Conservation (phyloP, 177 flowering plant species). For the Vitis hybrid region DNA sequence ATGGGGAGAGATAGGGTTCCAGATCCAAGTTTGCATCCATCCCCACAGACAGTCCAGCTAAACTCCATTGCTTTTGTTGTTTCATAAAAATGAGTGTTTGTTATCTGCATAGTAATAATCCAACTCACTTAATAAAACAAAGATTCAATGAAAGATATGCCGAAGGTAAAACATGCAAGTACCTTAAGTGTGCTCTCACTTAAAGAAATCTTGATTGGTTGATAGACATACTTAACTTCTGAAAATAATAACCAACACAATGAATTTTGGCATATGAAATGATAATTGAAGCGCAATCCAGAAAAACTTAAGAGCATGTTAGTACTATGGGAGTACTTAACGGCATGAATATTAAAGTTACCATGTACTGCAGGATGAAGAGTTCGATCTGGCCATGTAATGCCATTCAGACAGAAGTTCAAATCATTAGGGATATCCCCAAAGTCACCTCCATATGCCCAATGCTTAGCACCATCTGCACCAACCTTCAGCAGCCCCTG, state of each 20-base stretch:
- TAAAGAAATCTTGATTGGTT: conserved; percentile 75
- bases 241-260: conserved; percentile 29
- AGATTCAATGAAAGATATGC: neutral
- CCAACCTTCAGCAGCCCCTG: conserved; percentile 76
- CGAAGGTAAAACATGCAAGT: conserved; percentile 13
- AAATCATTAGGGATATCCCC: conserved; percentile 91
- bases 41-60: conserved; percentile 66
- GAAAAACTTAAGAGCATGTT: neutral
- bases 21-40: conserved; percentile 71
- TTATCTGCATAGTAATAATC: conserved; percentile 49
- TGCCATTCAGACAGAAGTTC: conserved; percentile 91
- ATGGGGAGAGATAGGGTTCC: conserved; percentile 61
- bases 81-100: conserved; percentile 59
- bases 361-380: conserved; percentile 95
- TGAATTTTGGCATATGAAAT: neutral
- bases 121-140: neutral
- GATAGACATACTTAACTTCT: conserved; percentile 92
- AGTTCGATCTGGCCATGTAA: conserved; percentile 91
- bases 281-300: neutral
- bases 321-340: neutral
- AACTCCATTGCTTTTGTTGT: conserved; percentile 69
- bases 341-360: conserved; percentile 20
- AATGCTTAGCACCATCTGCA: conserved; percentile 62
- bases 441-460: conserved; percentile 99
- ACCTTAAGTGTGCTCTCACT: conserved; percentile 61